These are phyloP conservation scores for Solanum lignicaule DNA, from an alignment of 257 asterid species.

Conservation along the genomic window DNA sequence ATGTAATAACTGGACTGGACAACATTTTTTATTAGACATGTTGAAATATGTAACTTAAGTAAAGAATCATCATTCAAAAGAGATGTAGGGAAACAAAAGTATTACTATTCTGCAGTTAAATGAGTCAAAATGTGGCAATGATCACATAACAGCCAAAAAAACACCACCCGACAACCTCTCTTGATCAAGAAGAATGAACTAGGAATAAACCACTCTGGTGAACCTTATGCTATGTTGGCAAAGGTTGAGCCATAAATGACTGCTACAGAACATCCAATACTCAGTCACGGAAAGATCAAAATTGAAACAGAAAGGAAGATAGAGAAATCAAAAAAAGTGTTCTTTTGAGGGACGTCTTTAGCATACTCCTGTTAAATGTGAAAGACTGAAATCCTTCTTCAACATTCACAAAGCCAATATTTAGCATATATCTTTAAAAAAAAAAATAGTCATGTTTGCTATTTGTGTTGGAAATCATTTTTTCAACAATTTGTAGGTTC, in stretches of 20 bases:
- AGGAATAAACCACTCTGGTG: neutral
- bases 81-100: neutral
- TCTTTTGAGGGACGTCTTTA: neutral
- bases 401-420: neutral
- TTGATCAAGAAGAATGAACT: neutral
- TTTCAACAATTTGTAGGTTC: neutral
- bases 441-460: neutral
- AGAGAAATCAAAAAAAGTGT: neutral
- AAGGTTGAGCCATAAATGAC: neutral
- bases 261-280: neutral
- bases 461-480: neutral
- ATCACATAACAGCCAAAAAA: neutral
- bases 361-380: neutral
- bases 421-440: neutral
- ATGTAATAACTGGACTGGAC: neutral
- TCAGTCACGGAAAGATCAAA: neutral
- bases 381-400: neutral
- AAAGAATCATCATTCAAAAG: neutral
- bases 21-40: neutral
- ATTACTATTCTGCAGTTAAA: neutral
- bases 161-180: neutral
- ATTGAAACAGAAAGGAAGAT: neutral
- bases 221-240: neutral
- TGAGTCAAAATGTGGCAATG: neutral
- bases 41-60: neutral